Conservation (phyloP, 768 basidiomycete genomes). For the Hypholoma fasciculare region DNA sequence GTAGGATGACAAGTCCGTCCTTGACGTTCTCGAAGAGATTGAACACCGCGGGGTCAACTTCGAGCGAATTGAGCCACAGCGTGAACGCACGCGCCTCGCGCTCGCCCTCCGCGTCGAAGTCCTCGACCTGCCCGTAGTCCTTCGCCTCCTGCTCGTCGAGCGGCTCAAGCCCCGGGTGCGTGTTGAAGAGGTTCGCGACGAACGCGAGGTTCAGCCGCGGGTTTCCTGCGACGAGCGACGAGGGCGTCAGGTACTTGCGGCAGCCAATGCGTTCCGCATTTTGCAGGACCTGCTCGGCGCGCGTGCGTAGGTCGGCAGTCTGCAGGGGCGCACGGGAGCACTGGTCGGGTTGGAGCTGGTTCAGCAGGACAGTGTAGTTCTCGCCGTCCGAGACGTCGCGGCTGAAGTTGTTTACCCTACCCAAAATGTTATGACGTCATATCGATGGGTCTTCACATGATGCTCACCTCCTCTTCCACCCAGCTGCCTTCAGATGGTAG, state of each 20-base stretch:
- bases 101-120: conserved; percentile 99
- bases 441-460: neutral
- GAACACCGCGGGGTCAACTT: conserved; percentile 94
- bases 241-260: conserved; percentile 92
- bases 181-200: conserved; percentile 99
- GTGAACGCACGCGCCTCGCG: conserved; percentile 98
- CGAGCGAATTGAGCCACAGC: conserved; percentile 96
- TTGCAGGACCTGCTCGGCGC: conserved; percentile 92
- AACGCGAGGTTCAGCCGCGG: conserved; percentile 97
- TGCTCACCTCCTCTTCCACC: conserved; percentile 78
- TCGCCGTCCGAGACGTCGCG: conserved; percentile 97
- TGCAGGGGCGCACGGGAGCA: conserved; percentile 92
- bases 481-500: conserved; percentile 94
- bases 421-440: conserved; percentile 16
- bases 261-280: conserved; percentile 94
- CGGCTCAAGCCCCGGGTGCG: conserved; percentile 91
- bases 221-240: conserved; percentile 91
- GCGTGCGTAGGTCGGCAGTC: conserved; percentile 74
- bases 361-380: conserved; percentile 94
- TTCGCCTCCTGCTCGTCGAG: conserved; percentile 94
- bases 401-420: conserved; percentile 95
- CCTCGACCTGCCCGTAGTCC: conserved; percentile 86
- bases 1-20: conserved; percentile 88
- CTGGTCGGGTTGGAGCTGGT: conserved; percentile 93
- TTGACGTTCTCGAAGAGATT: conserved; percentile 96